Evolutionary conservation across 352 stramenopile genomes (phyloP), one percentile per base, ranked within the genome.

Genomic region (Phytophthora pisi): DNA sequence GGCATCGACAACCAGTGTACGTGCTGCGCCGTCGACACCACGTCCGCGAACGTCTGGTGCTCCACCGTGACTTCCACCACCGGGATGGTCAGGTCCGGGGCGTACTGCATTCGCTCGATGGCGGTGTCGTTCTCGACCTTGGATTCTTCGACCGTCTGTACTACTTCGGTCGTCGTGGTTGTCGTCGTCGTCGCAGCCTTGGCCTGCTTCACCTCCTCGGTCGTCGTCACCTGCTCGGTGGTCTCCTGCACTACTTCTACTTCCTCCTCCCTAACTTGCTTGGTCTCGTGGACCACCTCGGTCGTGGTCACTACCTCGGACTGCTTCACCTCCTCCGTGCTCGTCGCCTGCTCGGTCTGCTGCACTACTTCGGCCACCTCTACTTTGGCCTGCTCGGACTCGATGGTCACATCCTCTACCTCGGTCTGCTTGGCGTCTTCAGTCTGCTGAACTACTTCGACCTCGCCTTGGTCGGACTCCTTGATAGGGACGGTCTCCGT

Each of bases 1-100:
- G 70, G 74, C 61, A 81, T 59, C 18, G 66, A 75, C 64, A 73
- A 50, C 74, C 74, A 81, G 45, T 79, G 66, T 52, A 67, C 51
- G 57, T 75, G 64, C 61, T 78, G 61, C 3, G 59, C 46, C 11
- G 70, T 77, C 3, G 62, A 65, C 5, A 57, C 58, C 3, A 61
- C 49, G 20, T 70, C 72, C 6, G 50, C 56, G 20, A 79, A 64
- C 23, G 51, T 73, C 56, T 68, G 65, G 15, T 64, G 62, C 65
- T 74, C 47, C 38, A 70, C 70, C 2, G 43, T 61, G 30, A 73
- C 54, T 57, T 76, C 56, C 30, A 75, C 62, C 13, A 50, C 40
- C 24, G 56, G n/a, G 31, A 46, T 45, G 51, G 51, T 28, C n/a
- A 50, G 52, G 18, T 56, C 23, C 13, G 31, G 11, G 10, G 31